Evolutionary conservation across 768 basidiomycete genomes (phyloP), one percentile per base, ranked within the genome.

Genomic region (Russula foetens): DNA sequence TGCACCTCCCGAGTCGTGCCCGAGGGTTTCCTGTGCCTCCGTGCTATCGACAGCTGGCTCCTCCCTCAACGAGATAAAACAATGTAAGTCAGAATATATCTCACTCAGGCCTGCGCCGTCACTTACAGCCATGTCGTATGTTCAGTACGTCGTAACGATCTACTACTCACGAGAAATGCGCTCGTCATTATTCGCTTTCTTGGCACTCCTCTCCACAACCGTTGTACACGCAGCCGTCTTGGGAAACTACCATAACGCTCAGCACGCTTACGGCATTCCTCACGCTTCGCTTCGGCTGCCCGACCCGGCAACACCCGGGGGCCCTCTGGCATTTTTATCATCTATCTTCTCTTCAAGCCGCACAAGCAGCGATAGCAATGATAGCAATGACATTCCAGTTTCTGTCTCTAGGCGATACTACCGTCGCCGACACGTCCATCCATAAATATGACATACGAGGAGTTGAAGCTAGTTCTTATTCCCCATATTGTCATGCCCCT

Each of bases 401-500:
- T 29, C 43, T 31, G 35, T 56, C 39, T 29, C 49, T 11, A 44
- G 59, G 41, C 41, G 63, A 39, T 49, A 56, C 38, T 33, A 33
- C 14, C 52, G 43, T 51, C 59, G 63, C 28, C 58, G 50, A 45
- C 63, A 33, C 12, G 51, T 29, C 15, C 60, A 62, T 45, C 60
- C 57, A 24, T 62, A 54, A n/a, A n/a, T 23, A 31, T 26, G 17
- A 21, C 45, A 56, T 24, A 38, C 35, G 38, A 41, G 26, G 24
- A 24, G 6, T 24, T 7, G 49, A 33, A 31, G 7, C 33, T 23
- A 23, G 14, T 44, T 17, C 33, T 19, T 17, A n/a, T 38, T 35
- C 15, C 50, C 38, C 23, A 33, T 38, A 45, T 56, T 21, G 12
- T 35, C 11, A 48, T 11, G 45, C 11, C 3, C 4, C 4, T 47